phyloP scores from a whole-genome alignment of 2,329 filamentous ascomycete genomes.

The Epichloe brachyelytri region DNA sequence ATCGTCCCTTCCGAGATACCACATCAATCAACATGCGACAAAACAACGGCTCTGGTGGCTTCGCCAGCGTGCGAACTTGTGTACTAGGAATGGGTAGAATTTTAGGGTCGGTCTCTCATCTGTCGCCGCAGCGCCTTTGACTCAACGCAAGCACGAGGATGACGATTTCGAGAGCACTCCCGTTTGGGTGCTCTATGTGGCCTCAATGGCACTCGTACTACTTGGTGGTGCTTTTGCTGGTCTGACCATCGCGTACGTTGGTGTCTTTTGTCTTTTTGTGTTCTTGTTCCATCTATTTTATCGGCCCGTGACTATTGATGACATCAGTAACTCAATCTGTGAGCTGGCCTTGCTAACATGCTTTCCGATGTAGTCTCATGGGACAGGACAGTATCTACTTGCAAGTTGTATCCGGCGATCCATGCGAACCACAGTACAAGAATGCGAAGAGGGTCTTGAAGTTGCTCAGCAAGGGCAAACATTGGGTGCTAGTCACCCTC shows the following conservation, averaged over 20 bases:
- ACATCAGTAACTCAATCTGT: background rate
- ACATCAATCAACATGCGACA: conserved; percentile 14
- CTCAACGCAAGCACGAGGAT: conserved; percentile 24
- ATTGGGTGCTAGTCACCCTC: conserved; percentile 94
- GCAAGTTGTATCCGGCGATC: conserved; percentile 81
- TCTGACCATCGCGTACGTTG: conserved; percentile 67
- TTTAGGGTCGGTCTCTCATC: conserved; percentile 35
- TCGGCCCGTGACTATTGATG: background rate
- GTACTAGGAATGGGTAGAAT: conserved; percentile 39
- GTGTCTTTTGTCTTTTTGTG: background rate
- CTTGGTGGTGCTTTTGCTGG: conserved; percentile 89
- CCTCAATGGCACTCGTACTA: conserved; percentile 71
- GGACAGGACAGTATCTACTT: conserved; percentile 89
- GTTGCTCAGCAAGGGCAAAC: conserved; percentile 77
- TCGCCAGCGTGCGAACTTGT: conserved; percentile 31
- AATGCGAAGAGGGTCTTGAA: conserved; percentile 73
- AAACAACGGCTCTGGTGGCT: conserved; percentile 16
- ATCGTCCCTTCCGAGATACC: background rate
- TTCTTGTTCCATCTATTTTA: conserved; percentile 3
- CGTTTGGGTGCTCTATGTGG: conserved; percentile 68
- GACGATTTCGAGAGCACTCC: conserved; percentile 45
- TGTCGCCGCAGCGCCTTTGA: conserved; percentile 34
- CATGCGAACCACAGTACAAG: conserved; percentile 71
- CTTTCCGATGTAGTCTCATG: conserved; percentile 35
- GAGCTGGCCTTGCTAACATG: background rate